phyloP scores from a whole-genome alignment of 1,284 basidiomycete genomes.

The Malassezia japonica region DNA sequence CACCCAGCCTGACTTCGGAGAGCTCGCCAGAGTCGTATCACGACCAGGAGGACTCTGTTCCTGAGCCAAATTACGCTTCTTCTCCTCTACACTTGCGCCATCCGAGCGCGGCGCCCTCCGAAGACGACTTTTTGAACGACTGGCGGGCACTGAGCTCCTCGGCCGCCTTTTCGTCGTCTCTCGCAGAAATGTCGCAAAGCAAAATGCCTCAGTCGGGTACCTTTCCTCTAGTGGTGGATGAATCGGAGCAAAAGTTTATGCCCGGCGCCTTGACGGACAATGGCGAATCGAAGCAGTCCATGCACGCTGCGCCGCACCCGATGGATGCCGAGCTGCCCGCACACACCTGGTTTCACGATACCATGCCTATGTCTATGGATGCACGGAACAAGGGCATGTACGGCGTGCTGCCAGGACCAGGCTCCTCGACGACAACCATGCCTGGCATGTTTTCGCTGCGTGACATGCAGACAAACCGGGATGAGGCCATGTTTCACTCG shows the following conservation, averaged over 20 bases:
- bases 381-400: no score
- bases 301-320: neutral
- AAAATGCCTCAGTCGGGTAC: neutral
- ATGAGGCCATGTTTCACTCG: neutral
- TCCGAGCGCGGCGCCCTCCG: neutral
- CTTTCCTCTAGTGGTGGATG: neutral
- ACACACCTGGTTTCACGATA: no score
- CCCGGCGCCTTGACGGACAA: no score
- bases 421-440: no score
- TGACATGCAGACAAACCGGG: neutral
- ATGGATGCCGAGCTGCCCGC: neutral
- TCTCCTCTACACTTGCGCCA: neutral
- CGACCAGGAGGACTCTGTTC: constrained; percentile 1
- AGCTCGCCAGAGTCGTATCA: constrained; percentile 16
- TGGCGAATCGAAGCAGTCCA: no score
- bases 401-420: no score
- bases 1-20: constrained; percentile 13
- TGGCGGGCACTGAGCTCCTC: neutral
- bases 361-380: no score
- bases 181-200: neutral
- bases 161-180: neutral
- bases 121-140: constrained; percentile 3
- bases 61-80: neutral
- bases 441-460: no score
- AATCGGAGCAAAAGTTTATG: no score